A percentile compares a stretch with the other conserved stretches of the same genome.
phyloP scores from a whole-genome alignment of 2,329 filamentous ascomycete genomes.

The Aspergillus floridensis region DNA sequence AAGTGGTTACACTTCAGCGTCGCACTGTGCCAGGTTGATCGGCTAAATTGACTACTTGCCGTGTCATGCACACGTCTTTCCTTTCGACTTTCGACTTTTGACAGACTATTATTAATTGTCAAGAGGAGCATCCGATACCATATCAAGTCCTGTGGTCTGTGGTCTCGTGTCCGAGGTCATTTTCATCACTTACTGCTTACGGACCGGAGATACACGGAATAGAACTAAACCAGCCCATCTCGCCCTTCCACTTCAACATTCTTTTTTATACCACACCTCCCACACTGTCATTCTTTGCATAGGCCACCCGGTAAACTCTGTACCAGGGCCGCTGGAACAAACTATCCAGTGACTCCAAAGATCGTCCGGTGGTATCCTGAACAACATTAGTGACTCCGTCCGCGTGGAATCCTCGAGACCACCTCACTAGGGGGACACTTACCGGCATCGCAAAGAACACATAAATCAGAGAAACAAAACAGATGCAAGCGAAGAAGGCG shows the following conservation, averaged over 20 bases:
- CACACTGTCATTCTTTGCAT: conserved; percentile 9
- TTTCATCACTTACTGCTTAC: neutral
- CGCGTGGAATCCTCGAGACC: neutral
- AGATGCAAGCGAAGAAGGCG: conserved; percentile 21
- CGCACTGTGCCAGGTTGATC: neutral
- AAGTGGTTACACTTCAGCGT: neutral
- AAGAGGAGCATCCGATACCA: neutral
- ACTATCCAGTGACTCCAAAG: conserved; percentile 19
- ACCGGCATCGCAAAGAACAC: conserved; percentile 24
- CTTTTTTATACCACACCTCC: neutral
- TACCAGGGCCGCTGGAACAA: conserved; percentile 23
- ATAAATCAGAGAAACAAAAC: conserved; percentile 20
- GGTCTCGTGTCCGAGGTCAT: too few species aligned
- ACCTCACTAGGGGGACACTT: neutral
- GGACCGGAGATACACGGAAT: neutral
- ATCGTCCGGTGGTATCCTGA: conserved; percentile 21
- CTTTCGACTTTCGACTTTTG: too few species aligned
- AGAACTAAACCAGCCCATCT: neutral
- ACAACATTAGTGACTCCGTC: neutral
- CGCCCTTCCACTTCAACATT: neutral
- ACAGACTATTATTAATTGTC: too few species aligned
- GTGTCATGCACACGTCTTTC: too few species aligned
- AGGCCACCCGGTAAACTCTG: conserved; percentile 18
- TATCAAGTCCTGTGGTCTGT: neutral
- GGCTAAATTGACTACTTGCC: neutral